These are phyloP conservation scores for Phytophthora capsici DNA, from an alignment of 352 stramenopile species.

Conservation along the genomic window DNA sequence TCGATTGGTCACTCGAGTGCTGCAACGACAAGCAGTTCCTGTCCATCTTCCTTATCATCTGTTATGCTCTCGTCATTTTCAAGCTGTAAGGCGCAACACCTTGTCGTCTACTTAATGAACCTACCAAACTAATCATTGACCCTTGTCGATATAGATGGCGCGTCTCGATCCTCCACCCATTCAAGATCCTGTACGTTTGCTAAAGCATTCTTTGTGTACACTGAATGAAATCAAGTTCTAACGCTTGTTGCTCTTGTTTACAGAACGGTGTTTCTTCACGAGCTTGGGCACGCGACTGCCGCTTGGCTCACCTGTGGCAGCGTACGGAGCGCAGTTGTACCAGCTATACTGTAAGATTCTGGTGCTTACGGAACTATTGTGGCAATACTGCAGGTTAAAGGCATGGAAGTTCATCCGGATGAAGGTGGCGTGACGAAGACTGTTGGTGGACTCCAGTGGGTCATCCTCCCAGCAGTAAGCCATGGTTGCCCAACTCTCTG, in stretches of 20 bases:
- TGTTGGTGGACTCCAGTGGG: conserved; percentile 67
- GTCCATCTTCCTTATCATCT: conserved; percentile 89
- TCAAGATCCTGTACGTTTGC: conserved; percentile 86
- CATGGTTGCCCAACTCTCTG: not conserved
- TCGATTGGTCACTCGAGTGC: conserved; percentile 78
- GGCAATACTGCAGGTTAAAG: conserved; percentile 62
- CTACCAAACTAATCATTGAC: too few relatives aligned
- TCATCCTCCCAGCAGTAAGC: conserved; percentile 78
- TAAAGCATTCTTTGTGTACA: not conserved
- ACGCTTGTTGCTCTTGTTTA: not conserved
- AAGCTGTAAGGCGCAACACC: conserved; percentile 66
- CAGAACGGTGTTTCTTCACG: conserved; percentile 89
- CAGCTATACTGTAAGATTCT: not conserved
- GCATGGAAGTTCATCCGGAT: conserved; percentile 90
- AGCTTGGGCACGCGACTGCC: conserved; percentile 83
- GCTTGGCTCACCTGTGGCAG: conserved; percentile 87
- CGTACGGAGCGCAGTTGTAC: conserved; percentile 28
- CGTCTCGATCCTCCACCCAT: conserved; percentile 84
- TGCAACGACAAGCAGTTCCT: conserved; percentile 90
- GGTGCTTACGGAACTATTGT: not conserved
- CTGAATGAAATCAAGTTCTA: not conserved
- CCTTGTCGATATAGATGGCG: conserved; percentile 68
- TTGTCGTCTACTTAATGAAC: too few relatives aligned
- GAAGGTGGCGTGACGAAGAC: conserved; percentile 90
- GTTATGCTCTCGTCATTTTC: conserved; percentile 87